phyloP scores from a whole-genome alignment of 2,329 filamentous ascomycete genomes.

The Ramularia collo-cygni region DNA sequence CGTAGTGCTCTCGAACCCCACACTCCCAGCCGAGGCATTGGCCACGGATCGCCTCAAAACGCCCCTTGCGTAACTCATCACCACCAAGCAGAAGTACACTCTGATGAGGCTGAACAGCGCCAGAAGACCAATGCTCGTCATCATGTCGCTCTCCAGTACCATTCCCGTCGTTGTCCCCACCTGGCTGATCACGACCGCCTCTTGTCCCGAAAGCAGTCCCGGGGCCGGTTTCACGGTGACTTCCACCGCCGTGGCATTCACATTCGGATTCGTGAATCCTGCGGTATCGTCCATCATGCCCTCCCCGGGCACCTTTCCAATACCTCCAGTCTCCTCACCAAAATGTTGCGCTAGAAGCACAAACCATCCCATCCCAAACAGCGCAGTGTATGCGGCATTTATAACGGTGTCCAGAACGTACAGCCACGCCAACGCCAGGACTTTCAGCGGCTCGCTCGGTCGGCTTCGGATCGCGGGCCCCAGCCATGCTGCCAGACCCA shows the following conservation, averaged over 20 bases:
- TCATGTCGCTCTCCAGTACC: slow-evolving; percentile 58
- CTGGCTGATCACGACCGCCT: slow-evolving; percentile 44
- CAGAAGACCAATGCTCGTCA: slow-evolving; percentile 74
- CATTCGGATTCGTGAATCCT: slow-evolving; percentile 57
- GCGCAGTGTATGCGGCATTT: slow-evolving; percentile 73
- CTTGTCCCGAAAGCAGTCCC: slow-evolving; percentile 44
- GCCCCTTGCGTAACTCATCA: slow-evolving; percentile 74
- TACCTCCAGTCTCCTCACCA: background rate
- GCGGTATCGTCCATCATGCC: slow-evolving; percentile 54
- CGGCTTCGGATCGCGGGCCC: slow-evolving; percentile 68
- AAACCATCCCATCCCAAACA: slow-evolving; percentile 83
- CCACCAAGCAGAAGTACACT: slow-evolving; percentile 75
- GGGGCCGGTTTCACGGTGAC: slow-evolving; percentile 44
- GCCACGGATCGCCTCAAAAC: slow-evolving; percentile 64
- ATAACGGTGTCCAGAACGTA: slow-evolving; percentile 77
- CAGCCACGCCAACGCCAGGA: slow-evolving; percentile 73
- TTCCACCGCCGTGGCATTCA: slow-evolving; percentile 52
- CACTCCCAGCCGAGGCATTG: slow-evolving; percentile 23
- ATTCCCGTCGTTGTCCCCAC: slow-evolving; percentile 47
- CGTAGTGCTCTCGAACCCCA: slow-evolving; percentile 8
- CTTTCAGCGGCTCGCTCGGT: slow-evolving; percentile 55
- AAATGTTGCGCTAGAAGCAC: slow-evolving; percentile 59
- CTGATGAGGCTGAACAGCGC: slow-evolving; percentile 66
- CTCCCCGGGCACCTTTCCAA: slow-evolving; percentile 29
- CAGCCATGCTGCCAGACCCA: slow-evolving; percentile 62